Base-by-base conservation (phyloP, 768 basidiomycete species). In the Serendipita sp. region DNA sequence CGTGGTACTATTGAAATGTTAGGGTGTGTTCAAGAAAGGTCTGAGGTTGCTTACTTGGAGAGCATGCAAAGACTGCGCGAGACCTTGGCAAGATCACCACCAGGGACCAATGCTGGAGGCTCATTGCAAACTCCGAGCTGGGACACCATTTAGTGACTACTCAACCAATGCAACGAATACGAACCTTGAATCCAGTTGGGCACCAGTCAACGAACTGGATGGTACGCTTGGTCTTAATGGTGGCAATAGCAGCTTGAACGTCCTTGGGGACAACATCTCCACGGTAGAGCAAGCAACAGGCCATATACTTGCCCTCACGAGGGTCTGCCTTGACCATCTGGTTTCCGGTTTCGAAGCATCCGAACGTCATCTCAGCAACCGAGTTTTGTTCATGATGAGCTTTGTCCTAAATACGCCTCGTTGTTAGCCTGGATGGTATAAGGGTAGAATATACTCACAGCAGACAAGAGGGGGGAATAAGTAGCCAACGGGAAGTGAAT, bases 141-240 rank as follows among this genome's bases (percentile, higher is more conserved):
- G 70, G 74, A 74, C 64, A 77, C 76, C 67, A 76, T 78, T 64
- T 68, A 34, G 32, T 78, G n/a, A 30, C 3, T 15, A 35, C 30
- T 4, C 45, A 46, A 44, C 2, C 32, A 51, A 62, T 11, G 0
- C 23, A 23, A 23, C 23, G 58, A 13, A 46, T 15, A 68, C 72
- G 45, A 46, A 81, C 81, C 78, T 94, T 94, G 86, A 94, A 95
- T 67, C 94, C 95, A 72, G 95, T 98, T 44, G 90, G 90, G 76
- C 91, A 93, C 94, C 94, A 97, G 73, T 96, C 94, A 67, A 97
- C 94, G 74, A 95, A 96, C 72, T 95, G 93, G 72, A 98, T 96
- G 30, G 95, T 96, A 69, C 89, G 85, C 82, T 94, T 97, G 65
- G 93, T 97, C 82, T 94, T 96, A 80, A 98, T 91, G 69, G 81